Evolutionary conservation across 75 land plant species (phyloP), one percentile per base, ranked within the genome.

Genomic region (Larix kaempferi): DNA sequence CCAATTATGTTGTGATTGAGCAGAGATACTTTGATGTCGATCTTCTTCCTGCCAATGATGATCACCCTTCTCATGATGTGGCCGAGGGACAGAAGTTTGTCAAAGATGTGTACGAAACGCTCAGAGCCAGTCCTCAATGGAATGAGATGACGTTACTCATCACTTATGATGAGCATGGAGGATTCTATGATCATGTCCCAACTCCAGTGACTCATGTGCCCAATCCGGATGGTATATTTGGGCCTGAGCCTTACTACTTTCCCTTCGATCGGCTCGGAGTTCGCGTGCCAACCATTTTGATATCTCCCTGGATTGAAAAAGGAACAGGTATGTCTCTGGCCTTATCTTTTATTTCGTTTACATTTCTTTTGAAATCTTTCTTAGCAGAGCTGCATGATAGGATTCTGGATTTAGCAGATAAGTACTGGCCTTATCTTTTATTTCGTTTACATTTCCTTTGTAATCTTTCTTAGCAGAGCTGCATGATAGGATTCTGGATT

Each of bases 121-220:
- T 96, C 14, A 82, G 99, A 57, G 84, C 88, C 17, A 89, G 99
- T 49, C 97, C 94, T 1, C 99, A 94, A 84, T 96, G 99, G 99
- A 88, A 94, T 19, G 92, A 92, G 60, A 94, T 79, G 82, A 89
- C 91, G 76, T 64, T 96, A 19, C 56, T 96, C 66, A 90, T 96
- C 64, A 96, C 99, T 12, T 96, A 96, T 67, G 99, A 96, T 82
- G 99, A 96, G 84, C 99, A 96, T 67, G 99, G 99, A 11, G 99
- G 99, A 37, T 96, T 93, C 78, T 96, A 82, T 60, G 99, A 96
- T 57, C 99, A 96, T 81, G 99, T 93, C 33, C 89, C 99, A 5
- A 94, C 99, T 1, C 99, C 99, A 0, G 91, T 89, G 14, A 10
- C 79, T 13, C 82, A 85, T 23, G 99, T 96, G 39, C 99, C 99